Evolutionary conservation across 768 basidiomycete genomes (phyloP).

Genomic region (Cantharellus cinnabarinus): DNA sequence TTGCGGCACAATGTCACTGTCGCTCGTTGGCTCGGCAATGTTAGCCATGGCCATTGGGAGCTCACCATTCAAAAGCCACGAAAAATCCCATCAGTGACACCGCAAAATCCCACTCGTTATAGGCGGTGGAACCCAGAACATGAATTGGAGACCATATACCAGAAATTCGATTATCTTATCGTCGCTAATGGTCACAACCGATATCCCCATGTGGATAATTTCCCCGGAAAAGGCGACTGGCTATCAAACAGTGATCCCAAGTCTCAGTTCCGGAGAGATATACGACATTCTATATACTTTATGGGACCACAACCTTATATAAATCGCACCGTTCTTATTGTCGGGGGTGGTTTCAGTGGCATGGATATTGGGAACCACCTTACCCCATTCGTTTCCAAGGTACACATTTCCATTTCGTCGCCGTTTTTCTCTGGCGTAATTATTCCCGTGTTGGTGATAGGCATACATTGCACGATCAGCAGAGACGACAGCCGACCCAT

Average conservation of each 20-base stretch:
- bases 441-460: no score
- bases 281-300: slow-evolving; percentile 35
- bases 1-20: slow-evolving; percentile 25
- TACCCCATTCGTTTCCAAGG: slow-evolving; percentile 4
- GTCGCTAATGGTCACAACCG: slow-evolving; percentile 38
- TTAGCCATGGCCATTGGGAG: slow-evolving; percentile 25
- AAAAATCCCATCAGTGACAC: not conserved
- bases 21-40: slow-evolving; percentile 26
- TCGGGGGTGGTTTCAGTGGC: slow-evolving; percentile 28
- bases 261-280: slow-evolving; percentile 16
- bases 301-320: slow-evolving; percentile 26
- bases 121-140: not conserved
- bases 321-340: slow-evolving; percentile 27
- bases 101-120: not conserved
- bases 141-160: no score
- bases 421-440: no score
- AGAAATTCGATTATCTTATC: slow-evolving; percentile 30
- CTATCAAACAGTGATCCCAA: slow-evolving; percentile 14
- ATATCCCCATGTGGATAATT: slow-evolving; percentile 26
- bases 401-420: no score
- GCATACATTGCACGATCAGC: no score
- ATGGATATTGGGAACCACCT: slow-evolving; percentile 29
- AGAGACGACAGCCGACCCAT: no score
- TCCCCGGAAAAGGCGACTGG: slow-evolving; percentile 32
- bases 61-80: slow-evolving; percentile 16